Percentiles rank a stretch among this genome's conserved stretches.
Evolutionary conservation across 2,329 filamentous ascomycete genomes (phyloP).

Genomic region (Trichocomaceae sp.): DNA sequence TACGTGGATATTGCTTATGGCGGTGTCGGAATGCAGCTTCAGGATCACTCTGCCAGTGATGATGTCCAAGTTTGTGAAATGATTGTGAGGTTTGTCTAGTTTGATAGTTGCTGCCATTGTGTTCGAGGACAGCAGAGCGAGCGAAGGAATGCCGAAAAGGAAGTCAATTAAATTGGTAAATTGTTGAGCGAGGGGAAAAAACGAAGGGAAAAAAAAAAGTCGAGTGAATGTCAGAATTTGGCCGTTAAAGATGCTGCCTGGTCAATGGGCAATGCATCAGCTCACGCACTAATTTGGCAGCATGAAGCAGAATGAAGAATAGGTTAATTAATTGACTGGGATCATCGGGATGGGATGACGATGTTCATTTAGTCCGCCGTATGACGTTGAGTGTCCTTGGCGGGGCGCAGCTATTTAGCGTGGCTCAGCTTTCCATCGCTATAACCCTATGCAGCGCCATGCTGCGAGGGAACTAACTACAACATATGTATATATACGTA

Average conservation of each 20-base stretch:
- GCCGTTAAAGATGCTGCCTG: not conserved
- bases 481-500: no score
- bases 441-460: no score
- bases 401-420: no score
- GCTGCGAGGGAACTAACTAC: no score
- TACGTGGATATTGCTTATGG: constrained; percentile 41
- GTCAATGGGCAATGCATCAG: not conserved
- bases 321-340: no score
- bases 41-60: constrained; percentile 42
- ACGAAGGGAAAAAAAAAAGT: not conserved
- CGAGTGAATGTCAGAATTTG: not conserved
- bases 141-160: not conserved
- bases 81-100: constrained; percentile 37
- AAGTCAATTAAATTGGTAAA: not conserved
- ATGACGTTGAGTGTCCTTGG: no score
- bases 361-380: no score
- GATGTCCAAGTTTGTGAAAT: constrained; percentile 46
- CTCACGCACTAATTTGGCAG: not conserved
- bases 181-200: not conserved
- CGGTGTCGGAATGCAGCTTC: constrained; percentile 35
- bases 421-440: no score
- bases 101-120: constrained; percentile 41
- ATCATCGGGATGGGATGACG: no score
- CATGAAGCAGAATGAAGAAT: not conserved
- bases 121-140: not conserved